Base-by-base conservation (phyloP, 2,329 filamentous ascomycete species). In the Neocucurbitaria cava region DNA sequence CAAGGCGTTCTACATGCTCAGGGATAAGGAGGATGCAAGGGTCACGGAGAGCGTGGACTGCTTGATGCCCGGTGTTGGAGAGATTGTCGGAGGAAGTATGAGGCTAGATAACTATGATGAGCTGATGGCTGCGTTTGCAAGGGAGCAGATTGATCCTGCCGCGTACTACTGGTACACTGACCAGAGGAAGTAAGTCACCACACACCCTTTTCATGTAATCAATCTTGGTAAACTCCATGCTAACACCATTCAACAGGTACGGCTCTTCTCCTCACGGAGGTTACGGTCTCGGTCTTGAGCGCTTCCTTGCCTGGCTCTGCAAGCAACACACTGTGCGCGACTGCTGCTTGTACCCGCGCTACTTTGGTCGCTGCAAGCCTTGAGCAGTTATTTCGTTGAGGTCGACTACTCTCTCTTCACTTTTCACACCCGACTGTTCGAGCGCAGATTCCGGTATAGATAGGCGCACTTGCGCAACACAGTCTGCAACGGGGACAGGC, bases 1-100 rank as follows among this genome's bases (percentile, higher is more conserved):
- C 84, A 99, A 99, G 84, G 90, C 95, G 1, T 99, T 99, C 78
- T 99, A 99, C 85, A 99, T 99, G 95, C 89, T 93, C 79, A 93
- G 89, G 79, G 95, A 94, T 68, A 82, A 83, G 39, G 78, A 84
- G 26, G 95, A 99, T 73, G 80, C 78, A 26, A 86, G 93, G 23
- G 92, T 97, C 24, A 99, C 95, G 0, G 94, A 99, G 83, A 92
- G 87, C 58, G 94, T 98, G 13, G 95, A 99, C 63, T 85, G 85
- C 55, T 74, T 89, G 59, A 89, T 99, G 92, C 95, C 95, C 10
- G 92, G 92, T 65, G 95, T 99, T 23, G 95, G 95, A 56, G 95
- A 98, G 82, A 96, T 98, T 71, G 92, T 98, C 2, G 94, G 95
- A 58, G 95, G 94, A 5, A 92, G 88, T 66, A 98, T 99, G 94